Percentiles rank a stretch among this genome's conserved stretches.
Conservation (phyloP, 2,329 filamentous ascomycete species). For the Rachicladosporium sp. region DNA sequence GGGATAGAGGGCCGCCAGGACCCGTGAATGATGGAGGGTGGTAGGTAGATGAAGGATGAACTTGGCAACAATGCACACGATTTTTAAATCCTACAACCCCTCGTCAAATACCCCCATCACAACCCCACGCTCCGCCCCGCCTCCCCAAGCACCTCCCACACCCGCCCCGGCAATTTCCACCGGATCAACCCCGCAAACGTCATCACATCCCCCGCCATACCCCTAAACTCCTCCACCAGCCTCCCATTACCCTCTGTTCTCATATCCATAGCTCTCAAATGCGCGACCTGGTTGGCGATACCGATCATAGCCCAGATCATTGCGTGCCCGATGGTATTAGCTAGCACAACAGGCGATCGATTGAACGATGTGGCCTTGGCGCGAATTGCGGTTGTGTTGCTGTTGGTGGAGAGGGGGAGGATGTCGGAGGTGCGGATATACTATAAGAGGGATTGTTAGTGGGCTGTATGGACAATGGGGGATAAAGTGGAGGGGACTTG, state of each 20-base stretch:
- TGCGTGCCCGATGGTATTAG: conserved; percentile 79
- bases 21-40: background rate
- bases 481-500: background rate
- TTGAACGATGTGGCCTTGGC: conserved; percentile 70
- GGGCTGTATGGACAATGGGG: background rate
- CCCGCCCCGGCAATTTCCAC: conserved; percentile 73
- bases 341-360: conserved; percentile 63
- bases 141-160: conserved; percentile 79
- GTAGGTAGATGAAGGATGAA: background rate
- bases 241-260: conserved; percentile 39
- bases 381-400: conserved; percentile 69
- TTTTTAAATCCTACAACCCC: background rate
- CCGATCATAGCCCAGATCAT: conserved; percentile 88
- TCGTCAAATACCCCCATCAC: background rate
- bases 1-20: background rate
- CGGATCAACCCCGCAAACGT: conserved; percentile 86
- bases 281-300: conserved; percentile 66
- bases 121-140: conserved; percentile 53
- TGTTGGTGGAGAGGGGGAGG: conserved; percentile 62
- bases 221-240: conserved; percentile 59
- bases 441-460: conserved; percentile 34
- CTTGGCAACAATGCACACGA: background rate
- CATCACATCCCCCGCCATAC: conserved; percentile 80
- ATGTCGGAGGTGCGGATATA: conserved; percentile 62
- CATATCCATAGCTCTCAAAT: conserved; percentile 58